Evolutionary conservation across 73 alveolate species (phyloP).

Genomic region (Effrenium voratum): DNA sequence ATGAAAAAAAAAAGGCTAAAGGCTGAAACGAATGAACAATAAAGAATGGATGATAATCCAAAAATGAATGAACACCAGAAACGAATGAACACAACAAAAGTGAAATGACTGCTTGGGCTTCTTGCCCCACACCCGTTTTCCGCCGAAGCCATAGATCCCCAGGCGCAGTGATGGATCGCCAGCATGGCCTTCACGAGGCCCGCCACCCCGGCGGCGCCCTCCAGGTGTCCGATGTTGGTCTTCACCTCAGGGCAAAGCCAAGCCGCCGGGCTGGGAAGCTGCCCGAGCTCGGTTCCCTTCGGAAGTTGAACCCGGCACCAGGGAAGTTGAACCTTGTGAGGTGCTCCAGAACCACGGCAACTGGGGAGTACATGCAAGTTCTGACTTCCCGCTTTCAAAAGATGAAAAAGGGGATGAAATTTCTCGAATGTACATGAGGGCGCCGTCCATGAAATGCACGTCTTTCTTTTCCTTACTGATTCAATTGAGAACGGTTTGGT

Average conservation of each 20-base stretch:
- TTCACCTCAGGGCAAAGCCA: slow-evolving; percentile 4
- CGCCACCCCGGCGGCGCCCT: slow-evolving; percentile 87
- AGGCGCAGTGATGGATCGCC: slow-evolving; percentile 58
- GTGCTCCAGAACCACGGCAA: not conserved
- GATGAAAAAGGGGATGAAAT: not conserved
- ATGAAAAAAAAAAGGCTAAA: no score
- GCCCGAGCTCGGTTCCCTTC: no score
- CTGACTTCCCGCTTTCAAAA: not conserved
- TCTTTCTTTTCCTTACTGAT: no score
- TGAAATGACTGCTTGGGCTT: not conserved
- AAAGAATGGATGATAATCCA: not conserved
- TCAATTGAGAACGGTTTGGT: no score
- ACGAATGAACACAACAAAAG: not conserved
- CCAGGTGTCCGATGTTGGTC: slow-evolving; percentile 90
- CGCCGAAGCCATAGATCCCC: not conserved
- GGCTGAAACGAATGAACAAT: not conserved
- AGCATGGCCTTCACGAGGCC: slow-evolving; percentile 77
- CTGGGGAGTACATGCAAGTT: no score
- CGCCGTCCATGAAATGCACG: no score
- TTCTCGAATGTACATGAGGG: no score
- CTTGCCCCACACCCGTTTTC: not conserved
- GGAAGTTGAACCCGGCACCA: no score
- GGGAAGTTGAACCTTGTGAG: no score
- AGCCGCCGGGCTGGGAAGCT: not conserved
- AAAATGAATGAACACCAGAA: not conserved